Percentiles rank a stretch among this genome's conserved stretches.
Conservation (phyloP, 176 grass and related monocot species). For the Alopecurus myosuroides region DNA sequence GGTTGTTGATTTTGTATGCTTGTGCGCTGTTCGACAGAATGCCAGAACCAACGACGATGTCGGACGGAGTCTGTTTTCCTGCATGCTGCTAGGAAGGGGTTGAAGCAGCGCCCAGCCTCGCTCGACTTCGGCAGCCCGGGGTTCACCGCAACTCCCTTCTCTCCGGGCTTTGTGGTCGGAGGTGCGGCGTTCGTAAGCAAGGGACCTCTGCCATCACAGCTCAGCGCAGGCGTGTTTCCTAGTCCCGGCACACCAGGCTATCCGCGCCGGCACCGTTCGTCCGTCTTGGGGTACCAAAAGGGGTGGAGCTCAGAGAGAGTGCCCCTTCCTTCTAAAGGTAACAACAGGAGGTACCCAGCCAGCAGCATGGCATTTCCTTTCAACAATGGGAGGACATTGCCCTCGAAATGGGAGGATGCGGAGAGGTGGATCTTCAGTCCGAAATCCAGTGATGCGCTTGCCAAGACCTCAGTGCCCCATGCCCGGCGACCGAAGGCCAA, state of each 20-base stretch:
- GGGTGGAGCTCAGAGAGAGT: conserved; percentile 97
- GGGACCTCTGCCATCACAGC: conserved; percentile 40
- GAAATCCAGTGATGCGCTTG: conserved; percentile 43
- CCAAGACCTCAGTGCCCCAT: conserved; percentile 36
- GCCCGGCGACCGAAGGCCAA: conserved; percentile 68
- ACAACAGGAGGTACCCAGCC: conserved; percentile 39
- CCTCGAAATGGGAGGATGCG: conserved; percentile 98
- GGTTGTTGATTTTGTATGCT: conserved; percentile 24
- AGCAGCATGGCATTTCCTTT: conserved; percentile 57
- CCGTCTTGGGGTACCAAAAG: conserved; percentile 39
- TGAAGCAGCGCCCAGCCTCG: conserved; percentile 46
- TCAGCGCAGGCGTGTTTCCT: conserved; percentile 57
- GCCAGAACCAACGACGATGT: conserved; percentile 30
- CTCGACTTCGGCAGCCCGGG: conserved; percentile 63
- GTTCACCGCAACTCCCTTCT: conserved; percentile 35
- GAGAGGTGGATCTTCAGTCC: conserved; percentile 98
- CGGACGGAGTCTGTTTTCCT: conserved; percentile 31
- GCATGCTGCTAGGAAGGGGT: conserved; percentile 37
- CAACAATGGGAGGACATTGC: conserved; percentile 71
- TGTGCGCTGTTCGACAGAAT: conserved; percentile 56
- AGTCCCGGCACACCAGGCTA: conserved; percentile 79
- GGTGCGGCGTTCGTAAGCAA: conserved; percentile 65
- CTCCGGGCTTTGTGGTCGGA: conserved; percentile 45
- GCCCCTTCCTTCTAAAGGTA: conserved; percentile 47
- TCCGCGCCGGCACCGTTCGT: conserved; percentile 13